Evolutionary conservation across 345 rosid genomes (phyloP), one percentile per base, ranked within the genome.

Genomic region (Camelina laxa): DNA sequence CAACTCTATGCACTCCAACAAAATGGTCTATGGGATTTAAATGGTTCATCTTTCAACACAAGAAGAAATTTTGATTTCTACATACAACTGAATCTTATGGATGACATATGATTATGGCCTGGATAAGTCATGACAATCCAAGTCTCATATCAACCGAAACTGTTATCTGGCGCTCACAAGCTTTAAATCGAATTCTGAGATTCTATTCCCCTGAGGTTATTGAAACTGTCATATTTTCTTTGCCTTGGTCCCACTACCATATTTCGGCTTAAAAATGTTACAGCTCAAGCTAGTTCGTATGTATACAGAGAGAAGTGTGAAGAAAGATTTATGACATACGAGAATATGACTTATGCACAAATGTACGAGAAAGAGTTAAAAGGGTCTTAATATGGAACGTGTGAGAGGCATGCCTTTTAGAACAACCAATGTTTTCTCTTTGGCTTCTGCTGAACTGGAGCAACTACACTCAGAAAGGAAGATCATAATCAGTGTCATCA

Each of bases 361-460:
- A 24, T 1, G 27, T 24, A 24, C 27, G 27, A 24, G 27, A 24
- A 24, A 24, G 27, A 24, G 14, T 17, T 56, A 2, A 31, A 31
- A 50, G 3, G 15, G 42, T 42, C 36, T 45, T 13, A 3, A 35
- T 74, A 3, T 66, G 4, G 27, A 7, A 50, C 67, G 6, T 31
- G 31, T 57, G 44, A 47, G 53, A 38, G 54, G n/a, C 75, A 60
- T 60, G 48, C 51, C 67, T 44, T 66, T 84, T 87, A 91, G 80
- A 89, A 94, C 85, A 94, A 78, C 97, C 98, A 91, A 75, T 94
- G 97, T 80, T 91, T 89, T 87, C 85, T 94, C 89, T 82, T 91
- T 31, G 93, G 95, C 82, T 83, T 91, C 69, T 59, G 84, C 67
- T 67, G 93, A 60, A 76, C 55, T 30, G 95, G 91, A 62, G 85